phyloP scores from a whole-genome alignment of 768 basidiomycete genomes.

The Xerocomus spinulosus region DNA sequence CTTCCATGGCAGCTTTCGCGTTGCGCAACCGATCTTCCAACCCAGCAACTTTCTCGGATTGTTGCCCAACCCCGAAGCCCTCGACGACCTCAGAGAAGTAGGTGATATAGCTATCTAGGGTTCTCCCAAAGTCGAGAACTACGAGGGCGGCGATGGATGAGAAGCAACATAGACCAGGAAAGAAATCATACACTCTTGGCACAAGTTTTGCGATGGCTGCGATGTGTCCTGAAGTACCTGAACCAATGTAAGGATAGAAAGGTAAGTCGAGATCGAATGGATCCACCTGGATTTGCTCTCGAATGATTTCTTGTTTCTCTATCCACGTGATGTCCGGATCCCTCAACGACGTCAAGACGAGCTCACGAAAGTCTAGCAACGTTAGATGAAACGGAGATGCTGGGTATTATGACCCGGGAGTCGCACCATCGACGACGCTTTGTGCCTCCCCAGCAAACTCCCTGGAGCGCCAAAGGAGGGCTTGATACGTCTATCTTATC shows the following conservation, averaged over 20 bases:
- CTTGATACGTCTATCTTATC: constrained; percentile 8
- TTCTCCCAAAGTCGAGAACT: constrained; percentile 17
- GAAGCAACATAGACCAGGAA: not conserved
- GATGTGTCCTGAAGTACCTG: constrained; percentile 15
- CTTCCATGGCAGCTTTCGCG: constrained; percentile 13
- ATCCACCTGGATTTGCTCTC: constrained; percentile 13
- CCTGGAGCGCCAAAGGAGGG: constrained; percentile 19
- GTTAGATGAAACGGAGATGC: not conserved
- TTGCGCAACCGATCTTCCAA: not conserved
- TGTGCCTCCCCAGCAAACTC: constrained; percentile 19
- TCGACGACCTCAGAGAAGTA: constrained; percentile 14
- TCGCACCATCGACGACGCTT: constrained; percentile 13
- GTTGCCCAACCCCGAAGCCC: not conserved
- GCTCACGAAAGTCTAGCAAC: constrained; percentile 13
- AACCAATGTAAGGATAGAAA: not conserved
- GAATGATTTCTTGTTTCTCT: constrained; percentile 15
- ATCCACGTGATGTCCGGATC: not conserved
- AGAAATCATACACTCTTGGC: constrained; percentile 14
- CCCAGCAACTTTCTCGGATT: constrained; percentile 3
- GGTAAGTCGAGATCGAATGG: not conserved
- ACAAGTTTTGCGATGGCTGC: constrained; percentile 16
- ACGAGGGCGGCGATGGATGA: not conserved
- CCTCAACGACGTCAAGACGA: constrained; percentile 14
- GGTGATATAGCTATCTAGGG: constrained; percentile 11
- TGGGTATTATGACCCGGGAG: too few relatives aligned